Base-by-base conservation (phyloP, 1,284 basidiomycete genomes). In the Puccinia polysora region DNA sequence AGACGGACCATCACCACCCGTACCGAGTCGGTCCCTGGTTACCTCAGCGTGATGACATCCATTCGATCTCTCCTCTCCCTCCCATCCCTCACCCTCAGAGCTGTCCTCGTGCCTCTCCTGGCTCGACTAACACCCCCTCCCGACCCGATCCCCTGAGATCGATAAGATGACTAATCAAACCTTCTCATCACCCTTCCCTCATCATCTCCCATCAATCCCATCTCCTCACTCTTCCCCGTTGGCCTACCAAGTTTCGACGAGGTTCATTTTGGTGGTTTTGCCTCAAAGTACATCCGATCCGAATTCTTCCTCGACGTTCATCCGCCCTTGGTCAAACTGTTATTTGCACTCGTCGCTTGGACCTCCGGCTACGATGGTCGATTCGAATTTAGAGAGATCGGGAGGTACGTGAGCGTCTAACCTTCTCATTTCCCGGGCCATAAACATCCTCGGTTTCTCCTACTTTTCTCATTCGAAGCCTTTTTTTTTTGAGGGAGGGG, bases 331-430 rank as follows among this genome's bases (percentile, higher is more conserved):
- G 95, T 94, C 36, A 98, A 98, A 79, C 84, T 99, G 25, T 83
- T 98, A 73, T 93, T 98, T 77, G 95, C 95, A 0, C 83, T 96
- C 30, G 89, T 90, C 6, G 93, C 86, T 0, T 95, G 89, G 78
- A 74, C 96, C 4, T 89, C 86, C 64, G 90, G 96, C n/a, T 98
- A 91, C 78, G 85, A 95, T 75, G 96, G 95, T 1, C 83, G 89
- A 58, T 97, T 97, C 79, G 92, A 97, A 80, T 99, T 98, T 81
- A 91, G 94, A 80, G 91, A 96, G 74, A 97, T 98, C 76, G 92
- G 87, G 81, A 92, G 91, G 90, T 91, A 78, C 75, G 89, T 84
- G 25, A 8, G 18, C 1, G 14, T 68, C 23, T 2, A n/a, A n/a
- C n/a, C 34, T 25, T 18, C 6, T 49, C n/a, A 40, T 38, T 34